Base-by-base conservation (phyloP, 805 yeast genomes). In the Kuraishia borneana region DNA sequence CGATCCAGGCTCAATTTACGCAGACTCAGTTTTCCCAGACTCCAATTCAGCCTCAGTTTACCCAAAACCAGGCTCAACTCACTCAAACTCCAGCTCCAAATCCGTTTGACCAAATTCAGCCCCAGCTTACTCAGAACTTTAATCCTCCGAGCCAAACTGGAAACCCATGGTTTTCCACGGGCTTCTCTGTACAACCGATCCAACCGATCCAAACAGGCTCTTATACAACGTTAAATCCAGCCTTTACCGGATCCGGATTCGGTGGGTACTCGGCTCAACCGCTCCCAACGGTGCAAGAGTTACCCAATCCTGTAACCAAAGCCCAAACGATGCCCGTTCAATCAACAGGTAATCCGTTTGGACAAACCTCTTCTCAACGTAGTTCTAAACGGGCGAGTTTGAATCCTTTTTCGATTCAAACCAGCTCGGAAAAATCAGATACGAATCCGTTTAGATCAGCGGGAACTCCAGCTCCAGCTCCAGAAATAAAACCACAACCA, bases 221-320 rank as follows among this genome's bases (percentile, higher is more conserved):
- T 14, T 31, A 31, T 18, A 30, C 30, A 7, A 13, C 38, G n/a
- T 39, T 59, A 8, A 50, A 46, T 13, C 53, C 61, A 13, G 45
- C 60, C 3, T 62, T 54, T 40, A 73, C 79, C 5, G 80, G 79
- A 10, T 65, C 65, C 23, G 82, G 81, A 0, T 73, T 74, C 51
- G 80, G 80, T 9, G 76, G 74, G 2, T 68, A 63, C 44, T 28
- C 31, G 21, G 12, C 13, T 30, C 25, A 14, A 6, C 25, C 25
- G 3, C 25, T 6, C 6, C 22, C 32, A 30, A 12, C 28, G 16
- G 16, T 18, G 23, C 10, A 25, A 18, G 18, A 21, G 17, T 23
- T 20, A 20, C 32, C 25, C 21, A 16, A 21, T 25, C 16, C 16
- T 6, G 28, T 16, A 25, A 12, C 28, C 28, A 7, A 7, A 21